Base-by-base conservation (phyloP, 129 eudicot genomes). In the Flaveria linearis region DNA sequence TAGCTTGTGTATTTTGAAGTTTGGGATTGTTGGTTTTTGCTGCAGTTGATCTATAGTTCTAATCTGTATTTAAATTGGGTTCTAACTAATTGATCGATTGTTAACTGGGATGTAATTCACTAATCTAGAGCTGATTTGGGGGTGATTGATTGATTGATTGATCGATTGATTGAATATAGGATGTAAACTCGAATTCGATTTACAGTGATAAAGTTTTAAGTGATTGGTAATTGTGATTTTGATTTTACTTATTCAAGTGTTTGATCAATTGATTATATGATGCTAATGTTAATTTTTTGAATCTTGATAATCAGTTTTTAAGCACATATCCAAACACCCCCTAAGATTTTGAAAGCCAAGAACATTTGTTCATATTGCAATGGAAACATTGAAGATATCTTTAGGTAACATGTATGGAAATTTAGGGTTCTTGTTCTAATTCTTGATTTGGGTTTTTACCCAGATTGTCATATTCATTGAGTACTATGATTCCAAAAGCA, bases 401-500 rank as follows among this genome's bases (percentile, higher is more conserved):
- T 1, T 5, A 36, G 7, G 41, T 36, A 36, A 36, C 69, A 45
- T 65, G 73, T n/a, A 64, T 75, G 5, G 28, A 67, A 25, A 76
- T 22, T 25, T 65, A 77, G 76, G 69, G 23, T 66, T 41, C 47
- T 39, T 72, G 23, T 72, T 73, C 78, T 80, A 80, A 80, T 80
- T 80, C 4, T 64, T 81, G 69, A 82, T 78, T 46, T 80, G 81
- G 78, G 84, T 36, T 84, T 75, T 47, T 69, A 63, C 75, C 92
- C 83, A 91, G 97, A 74, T 85, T 84, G 76, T 73, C 90, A 30
- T 84, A 86, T 49, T 76, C 84, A 10, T 58, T 55, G 57, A 80
- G 83, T 69, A 82, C 84, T 68, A 76, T 82, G 57, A 73, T 82
- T 76, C 84, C 86, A 68, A 88, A 81, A 84, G 96, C 97, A 72